Percentiles rank a stretch among this genome's conserved stretches.
phyloP scores from a whole-genome alignment of 2,329 filamentous ascomycete species.

The Verticillium nonalfalfae region DNA sequence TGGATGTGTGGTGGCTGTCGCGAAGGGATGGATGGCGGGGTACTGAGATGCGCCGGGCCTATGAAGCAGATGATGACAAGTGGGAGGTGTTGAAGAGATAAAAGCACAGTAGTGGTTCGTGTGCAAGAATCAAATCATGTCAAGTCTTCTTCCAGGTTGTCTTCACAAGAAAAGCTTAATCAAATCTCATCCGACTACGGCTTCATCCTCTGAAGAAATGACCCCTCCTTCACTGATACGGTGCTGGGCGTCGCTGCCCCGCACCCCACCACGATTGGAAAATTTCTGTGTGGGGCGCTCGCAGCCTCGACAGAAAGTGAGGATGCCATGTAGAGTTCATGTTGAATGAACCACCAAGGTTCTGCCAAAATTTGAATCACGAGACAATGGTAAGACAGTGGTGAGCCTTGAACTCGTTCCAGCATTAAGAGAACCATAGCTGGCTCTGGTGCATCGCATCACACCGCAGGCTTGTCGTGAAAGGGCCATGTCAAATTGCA shows the following conservation, averaged over 20 bases:
- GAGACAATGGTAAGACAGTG: too few species aligned
- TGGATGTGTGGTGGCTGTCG: slow-evolving; percentile 4
- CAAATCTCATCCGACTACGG: slow-evolving; percentile 1
- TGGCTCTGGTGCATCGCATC: too few species aligned
- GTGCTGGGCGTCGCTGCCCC: background rate
- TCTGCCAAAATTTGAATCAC: too few species aligned
- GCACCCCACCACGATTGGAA: slow-evolving; percentile 2
- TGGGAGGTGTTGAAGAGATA: background rate
- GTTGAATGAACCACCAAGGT: too few species aligned
- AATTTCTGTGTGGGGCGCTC: background rate
- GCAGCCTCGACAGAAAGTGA: background rate
- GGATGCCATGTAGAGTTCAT: background rate
- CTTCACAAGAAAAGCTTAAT: slow-evolving; percentile 9
- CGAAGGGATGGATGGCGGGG: background rate
- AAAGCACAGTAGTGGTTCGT: too few species aligned
- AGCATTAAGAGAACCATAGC: too few species aligned
- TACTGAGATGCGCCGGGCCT: background rate
- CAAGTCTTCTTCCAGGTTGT: too few species aligned
- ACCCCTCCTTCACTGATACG: background rate
- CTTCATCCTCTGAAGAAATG: background rate
- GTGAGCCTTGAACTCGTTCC: too few species aligned
- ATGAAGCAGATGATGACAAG: too few species aligned
- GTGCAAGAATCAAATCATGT: too few species aligned
- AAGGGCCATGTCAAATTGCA: too few species aligned
- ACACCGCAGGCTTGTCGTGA: too few species aligned